These are phyloP conservation scores for Collybia mongolica DNA, from an alignment of 768 basidiomycete species.

Conservation along the genomic window DNA sequence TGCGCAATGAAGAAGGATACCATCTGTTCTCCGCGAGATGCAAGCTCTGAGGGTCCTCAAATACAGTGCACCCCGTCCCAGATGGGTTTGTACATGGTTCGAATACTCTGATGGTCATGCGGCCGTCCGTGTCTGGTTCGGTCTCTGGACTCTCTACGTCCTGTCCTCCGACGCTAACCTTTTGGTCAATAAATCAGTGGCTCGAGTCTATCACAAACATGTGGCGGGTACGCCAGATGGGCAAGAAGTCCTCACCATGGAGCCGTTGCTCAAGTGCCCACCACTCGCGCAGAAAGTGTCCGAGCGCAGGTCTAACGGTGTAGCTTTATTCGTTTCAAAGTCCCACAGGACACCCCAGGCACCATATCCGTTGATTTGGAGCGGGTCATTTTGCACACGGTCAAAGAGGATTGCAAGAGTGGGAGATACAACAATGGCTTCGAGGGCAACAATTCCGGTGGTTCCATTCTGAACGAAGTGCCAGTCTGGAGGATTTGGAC, in stretches of 20 bases:
- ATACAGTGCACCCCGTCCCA: constrained; percentile 28
- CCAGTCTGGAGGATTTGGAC: constrained; percentile 14
- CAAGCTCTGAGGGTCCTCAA: constrained; percentile 22
- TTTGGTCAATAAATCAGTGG: no score
- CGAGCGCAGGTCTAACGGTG: constrained; percentile 31
- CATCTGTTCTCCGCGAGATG: constrained; percentile 36
- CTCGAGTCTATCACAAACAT: no score
- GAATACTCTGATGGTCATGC: neutral
- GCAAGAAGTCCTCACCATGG: constrained; percentile 31
- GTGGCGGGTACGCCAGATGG: constrained; percentile 30
- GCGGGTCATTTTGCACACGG: constrained; percentile 31
- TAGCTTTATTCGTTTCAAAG: constrained; percentile 34
- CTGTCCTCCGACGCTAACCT: neutral
- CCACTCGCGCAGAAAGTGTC: constrained; percentile 42
- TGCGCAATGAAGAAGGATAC: constrained; percentile 38
- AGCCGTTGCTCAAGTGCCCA: neutral
- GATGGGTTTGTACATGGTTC: constrained; percentile 18
- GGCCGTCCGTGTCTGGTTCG: no score
- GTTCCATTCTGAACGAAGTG: constrained; percentile 23
- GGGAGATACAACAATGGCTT: constrained; percentile 23
- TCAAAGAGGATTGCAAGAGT: constrained; percentile 22
- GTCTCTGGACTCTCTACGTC: neutral
- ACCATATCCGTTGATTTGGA: constrained; percentile 37
- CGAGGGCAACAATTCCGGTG: constrained; percentile 21
- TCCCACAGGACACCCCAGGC: constrained; percentile 47